These are phyloP conservation scores for Arabis hirsuta DNA, from an alignment of 345 rosid genomes.

Conservation along the genomic window DNA sequence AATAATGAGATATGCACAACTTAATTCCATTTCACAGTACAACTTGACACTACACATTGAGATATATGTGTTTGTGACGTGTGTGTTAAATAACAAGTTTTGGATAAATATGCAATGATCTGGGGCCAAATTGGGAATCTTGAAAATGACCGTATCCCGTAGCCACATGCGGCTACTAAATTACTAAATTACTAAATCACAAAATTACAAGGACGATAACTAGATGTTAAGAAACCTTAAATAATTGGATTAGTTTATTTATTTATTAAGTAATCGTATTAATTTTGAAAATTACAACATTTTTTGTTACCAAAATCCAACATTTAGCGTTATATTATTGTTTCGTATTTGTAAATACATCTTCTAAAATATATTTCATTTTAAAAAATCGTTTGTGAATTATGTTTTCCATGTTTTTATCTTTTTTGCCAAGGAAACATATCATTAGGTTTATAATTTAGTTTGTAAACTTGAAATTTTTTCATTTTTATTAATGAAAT, in stretches of 20 bases:
- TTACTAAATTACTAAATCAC: not conserved
- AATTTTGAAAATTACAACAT: not conserved
- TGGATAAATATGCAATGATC: slow-evolving; percentile 29
- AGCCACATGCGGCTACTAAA: slow-evolving; percentile 27
- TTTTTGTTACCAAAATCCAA: not conserved
- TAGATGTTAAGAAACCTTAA: not conserved
- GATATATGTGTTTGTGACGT: not conserved
- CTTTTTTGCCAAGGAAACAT: no score
- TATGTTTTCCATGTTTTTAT: no score
- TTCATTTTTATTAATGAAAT: no score
- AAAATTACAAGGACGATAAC: slow-evolving; percentile 11
- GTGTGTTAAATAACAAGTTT: not conserved
- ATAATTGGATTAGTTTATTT: slow-evolving; percentile 2
- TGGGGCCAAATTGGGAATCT: slow-evolving; percentile 2
- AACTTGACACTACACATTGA: slow-evolving; percentile 20
- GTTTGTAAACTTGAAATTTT: no score
- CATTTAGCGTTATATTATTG: not conserved
- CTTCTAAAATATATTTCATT: not conserved
- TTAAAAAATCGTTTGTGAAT: no score
- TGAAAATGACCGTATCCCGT: slow-evolving; percentile 14
- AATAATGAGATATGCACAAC: not conserved
- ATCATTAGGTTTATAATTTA: no score
- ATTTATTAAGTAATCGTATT: not conserved
- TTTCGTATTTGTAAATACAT: not conserved
- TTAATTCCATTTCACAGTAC: not conserved